These are phyloP conservation scores for Naumovozyma castellii DNA, from an alignment of 805 yeast genomes.

Conservation along the genomic window DNA sequence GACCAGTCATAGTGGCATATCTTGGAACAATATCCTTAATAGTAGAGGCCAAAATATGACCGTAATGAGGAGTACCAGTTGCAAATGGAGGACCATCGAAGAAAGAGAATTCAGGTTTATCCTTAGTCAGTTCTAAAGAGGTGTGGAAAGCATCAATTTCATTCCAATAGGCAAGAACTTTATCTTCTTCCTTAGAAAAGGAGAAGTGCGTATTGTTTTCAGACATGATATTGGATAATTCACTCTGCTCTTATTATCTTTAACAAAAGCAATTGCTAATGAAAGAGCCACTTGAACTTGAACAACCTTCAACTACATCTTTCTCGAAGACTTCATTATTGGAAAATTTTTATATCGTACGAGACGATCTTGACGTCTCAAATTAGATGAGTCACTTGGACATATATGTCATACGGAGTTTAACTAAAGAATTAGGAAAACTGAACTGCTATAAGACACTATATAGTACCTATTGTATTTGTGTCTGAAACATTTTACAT, in stretches of 20 bases:
- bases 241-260: background rate
- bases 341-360: background rate
- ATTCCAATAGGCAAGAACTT: conserved; percentile 71
- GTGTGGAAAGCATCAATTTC: conserved; percentile 92
- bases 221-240: conserved; percentile 21
- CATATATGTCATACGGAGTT: background rate
- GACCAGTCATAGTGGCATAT: conserved; percentile 96
- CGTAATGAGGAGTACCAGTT: conserved; percentile 98
- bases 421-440: background rate
- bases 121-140: conserved; percentile 73
- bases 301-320: too few species aligned
- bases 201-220: conserved; percentile 40
- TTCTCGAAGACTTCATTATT: background rate
- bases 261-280: too few species aligned
- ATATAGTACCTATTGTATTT: too few species aligned
- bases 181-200: conserved; percentile 86
- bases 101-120: conserved; percentile 78
- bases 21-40: conserved; percentile 96
- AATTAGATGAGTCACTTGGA: background rate
- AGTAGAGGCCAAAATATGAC: conserved; percentile 94
- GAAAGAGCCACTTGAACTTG: too few species aligned
- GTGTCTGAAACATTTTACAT: background rate
- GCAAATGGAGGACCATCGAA: conserved; percentile 99
- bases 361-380: background rate
- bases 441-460: background rate